Percentiles rank a stretch among this genome's conserved stretches.
These are phyloP conservation scores for Pugionium cornutum DNA, from an alignment of 345 rosid genomes.

Conservation along the genomic window DNA sequence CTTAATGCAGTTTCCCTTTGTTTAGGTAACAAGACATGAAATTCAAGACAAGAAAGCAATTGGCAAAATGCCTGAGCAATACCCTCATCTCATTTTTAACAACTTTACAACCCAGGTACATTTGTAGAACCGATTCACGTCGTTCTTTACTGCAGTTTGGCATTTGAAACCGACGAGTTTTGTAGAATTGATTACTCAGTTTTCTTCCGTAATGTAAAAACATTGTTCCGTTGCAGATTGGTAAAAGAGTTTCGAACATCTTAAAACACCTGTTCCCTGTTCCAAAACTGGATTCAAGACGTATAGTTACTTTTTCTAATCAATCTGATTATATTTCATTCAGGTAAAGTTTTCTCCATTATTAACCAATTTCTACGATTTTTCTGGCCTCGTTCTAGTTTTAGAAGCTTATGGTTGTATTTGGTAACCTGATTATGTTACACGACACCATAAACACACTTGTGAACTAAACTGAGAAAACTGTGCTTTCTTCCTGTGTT, in stretches of 20 bases:
- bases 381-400: not conserved
- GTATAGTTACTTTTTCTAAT: conserved; percentile 82
- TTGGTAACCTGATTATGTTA: conserved; percentile 15
- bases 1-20: conserved; percentile 5
- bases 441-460: not conserved
- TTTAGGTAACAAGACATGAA: conserved; percentile 94
- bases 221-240: conserved; percentile 46
- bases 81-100: conserved; percentile 82
- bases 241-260: conserved; percentile 74
- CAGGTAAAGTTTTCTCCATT: conserved; percentile 56
- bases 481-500: not conserved
- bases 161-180: conserved; percentile 9
- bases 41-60: conserved; percentile 66
- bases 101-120: conserved; percentile 76
- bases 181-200: not conserved
- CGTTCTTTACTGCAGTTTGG: not conserved
- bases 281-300: conserved; percentile 76
- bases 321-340: conserved; percentile 79
- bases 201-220: not conserved
- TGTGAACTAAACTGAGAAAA: not conserved
- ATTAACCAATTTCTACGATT: not conserved
- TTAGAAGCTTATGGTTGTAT: conserved; percentile 1
- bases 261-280: conserved; percentile 89
- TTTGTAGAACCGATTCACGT: conserved; percentile 7
- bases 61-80: conserved; percentile 91